Base-by-base conservation (phyloP, 768 basidiomycete species). In the Pulveroboletus sp. region DNA sequence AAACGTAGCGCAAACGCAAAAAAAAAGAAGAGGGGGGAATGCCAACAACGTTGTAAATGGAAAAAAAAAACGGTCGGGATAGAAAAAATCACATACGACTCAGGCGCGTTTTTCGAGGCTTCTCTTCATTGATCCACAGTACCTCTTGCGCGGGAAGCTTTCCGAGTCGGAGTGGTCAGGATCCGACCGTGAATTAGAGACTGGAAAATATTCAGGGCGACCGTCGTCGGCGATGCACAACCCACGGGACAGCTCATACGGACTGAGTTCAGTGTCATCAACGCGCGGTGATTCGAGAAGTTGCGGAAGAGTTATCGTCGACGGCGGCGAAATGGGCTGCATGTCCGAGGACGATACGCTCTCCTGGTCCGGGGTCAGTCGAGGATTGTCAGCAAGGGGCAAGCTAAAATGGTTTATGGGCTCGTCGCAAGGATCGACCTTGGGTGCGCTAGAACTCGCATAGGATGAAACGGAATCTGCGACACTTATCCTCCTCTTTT, bases 101-200 rank as follows among this genome's bases (percentile, higher is more conserved):
- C 56, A 67, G 39, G 25, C 50, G 33, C 51, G 51, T 35, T 61
- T 67, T 61, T 67, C 63, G 17, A 57, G 8, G 29, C 20, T 65
- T 39, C 49, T 58, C 44, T 61, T 55, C 14, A 44, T 44, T 45
- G 57, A 23, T 33, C 51, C 52, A 44, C 56, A 58, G 5, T 45
- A 57, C 38, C 50, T 63, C 40, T 64, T 69, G 46, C 56, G 56
- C 16, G 59, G 41, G 45, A 53, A 54, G 42, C 5, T 27, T 49
- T 65, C 64, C 42, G 56, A 42, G 50, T 67, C 64, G 17, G 64
- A 65, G 45, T 40, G 45, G 10, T 69, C 66, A 19, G 57, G 58
- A 51, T 68, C 68, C 55, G 68, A 68, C 54, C 66, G 64, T 47
- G 66, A 68, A 51, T 68, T 52, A n/a, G 66, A 68, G 24, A 68